Percentiles rank a stretch among this genome's conserved stretches.
Conservation (phyloP, 1,284 basidiomycete species). For the Peniophora sp. region DNA sequence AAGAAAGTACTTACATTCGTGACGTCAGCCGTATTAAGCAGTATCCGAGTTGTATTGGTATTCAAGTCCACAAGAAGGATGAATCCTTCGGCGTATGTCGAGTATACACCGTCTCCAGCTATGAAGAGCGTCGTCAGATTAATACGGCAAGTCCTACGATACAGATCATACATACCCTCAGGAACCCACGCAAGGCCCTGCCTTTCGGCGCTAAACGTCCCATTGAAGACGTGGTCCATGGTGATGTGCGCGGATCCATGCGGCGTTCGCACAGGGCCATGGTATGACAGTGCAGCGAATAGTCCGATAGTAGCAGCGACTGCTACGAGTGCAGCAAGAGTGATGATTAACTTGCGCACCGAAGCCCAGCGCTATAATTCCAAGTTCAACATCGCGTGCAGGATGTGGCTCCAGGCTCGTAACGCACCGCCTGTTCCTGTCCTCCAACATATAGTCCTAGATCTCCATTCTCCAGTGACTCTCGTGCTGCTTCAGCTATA, state of each 20-base stretch:
- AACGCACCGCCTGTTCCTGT: slow-evolving; percentile 15
- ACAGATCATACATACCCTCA: slow-evolving; percentile 53
- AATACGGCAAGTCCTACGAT: no score
- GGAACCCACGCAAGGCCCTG: slow-evolving; percentile 72
- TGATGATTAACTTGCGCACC: slow-evolving; percentile 45
- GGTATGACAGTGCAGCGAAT: slow-evolving; percentile 64
- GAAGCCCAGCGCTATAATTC: slow-evolving; percentile 33
- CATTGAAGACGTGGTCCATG: slow-evolving; percentile 87
- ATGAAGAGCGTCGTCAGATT: slow-evolving; percentile 5
- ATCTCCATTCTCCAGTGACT: slow-evolving; percentile 15
- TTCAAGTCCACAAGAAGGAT: slow-evolving; percentile 77
- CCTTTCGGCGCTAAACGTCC: slow-evolving; percentile 57
- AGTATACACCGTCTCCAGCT: slow-evolving; percentile 91
- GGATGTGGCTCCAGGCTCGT: not conserved
- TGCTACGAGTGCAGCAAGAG: slow-evolving; percentile 43
- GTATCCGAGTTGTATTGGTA: slow-evolving; percentile 57
- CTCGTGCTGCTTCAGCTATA: slow-evolving; percentile 16
- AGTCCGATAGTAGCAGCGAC: slow-evolving; percentile 58
- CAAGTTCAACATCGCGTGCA: not conserved
- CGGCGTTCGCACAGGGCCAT: slow-evolving; percentile 40
- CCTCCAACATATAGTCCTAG: slow-evolving; percentile 28
- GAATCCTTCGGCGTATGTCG: slow-evolving; percentile 46
- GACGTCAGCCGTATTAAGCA: slow-evolving; percentile 53
- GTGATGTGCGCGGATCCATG: slow-evolving; percentile 62
- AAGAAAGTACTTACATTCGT: slow-evolving; percentile 47